These are phyloP conservation scores for Lagerstroemia fauriei DNA, from an alignment of 441 rosid species.

Conservation along the genomic window DNA sequence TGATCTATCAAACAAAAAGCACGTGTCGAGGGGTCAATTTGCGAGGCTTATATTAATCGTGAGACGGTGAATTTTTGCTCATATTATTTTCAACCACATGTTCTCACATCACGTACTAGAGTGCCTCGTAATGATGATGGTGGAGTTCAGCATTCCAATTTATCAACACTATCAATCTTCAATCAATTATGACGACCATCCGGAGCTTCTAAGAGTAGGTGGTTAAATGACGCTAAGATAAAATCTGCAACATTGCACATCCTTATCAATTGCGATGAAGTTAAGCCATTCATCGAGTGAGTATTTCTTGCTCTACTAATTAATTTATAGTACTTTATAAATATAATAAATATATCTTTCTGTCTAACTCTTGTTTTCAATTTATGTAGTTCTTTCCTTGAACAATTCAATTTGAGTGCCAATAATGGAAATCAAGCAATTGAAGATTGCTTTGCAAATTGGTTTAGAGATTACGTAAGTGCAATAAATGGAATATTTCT, in stretches of 20 bases:
- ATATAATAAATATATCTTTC: too few relatives aligned
- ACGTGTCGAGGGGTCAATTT: neutral
- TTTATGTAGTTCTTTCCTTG: neutral
- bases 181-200: neutral
- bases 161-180: neutral
- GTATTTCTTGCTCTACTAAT: neutral
- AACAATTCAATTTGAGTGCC: too few relatives aligned
- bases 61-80: neutral
- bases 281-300: neutral
- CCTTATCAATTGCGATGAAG: neutral
- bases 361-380: too few relatives aligned
- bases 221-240: neutral
- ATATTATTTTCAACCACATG: neutral
- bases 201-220: neutral
- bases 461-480: neutral
- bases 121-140: neutral
- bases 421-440: too few relatives aligned
- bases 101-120: neutral
- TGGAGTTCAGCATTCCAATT: neutral
- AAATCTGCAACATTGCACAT: neutral
- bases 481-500: neutral
- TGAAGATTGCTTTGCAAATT: neutral
- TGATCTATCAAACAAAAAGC: neutral
- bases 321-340: too few relatives aligned
- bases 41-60: neutral